Base-by-base conservation (phyloP, 192 early-diverging fungal species). In the Backusella sp. region DNA sequence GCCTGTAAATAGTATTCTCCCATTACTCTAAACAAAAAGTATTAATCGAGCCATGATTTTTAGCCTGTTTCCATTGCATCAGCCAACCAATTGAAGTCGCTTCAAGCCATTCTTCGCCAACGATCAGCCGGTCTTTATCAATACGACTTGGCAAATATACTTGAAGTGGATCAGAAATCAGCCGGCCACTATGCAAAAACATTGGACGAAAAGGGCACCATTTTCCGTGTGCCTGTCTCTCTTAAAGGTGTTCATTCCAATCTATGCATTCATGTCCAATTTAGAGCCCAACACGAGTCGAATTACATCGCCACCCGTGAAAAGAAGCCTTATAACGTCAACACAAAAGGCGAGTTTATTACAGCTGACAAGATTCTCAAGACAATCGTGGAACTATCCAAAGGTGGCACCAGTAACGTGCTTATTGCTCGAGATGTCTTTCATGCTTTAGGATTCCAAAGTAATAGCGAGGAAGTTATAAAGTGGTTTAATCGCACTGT, bases 401-500 rank as follows among this genome's bases (percentile, higher is more conserved):
- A 36, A 23, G 49, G 34, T 36, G 72, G 36, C 3, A 14, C 44
- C 19, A 66, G 68, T 39, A 36, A 78, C 39, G 30, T 67, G 2
- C 68, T 78, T 42, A 30, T 53, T 30, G 53, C 32, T 7, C 7
- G 35, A 46, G 77, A 78, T 32, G 37, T 78, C 26, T 23, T 67
- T 69, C 32, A 26, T 52, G 39, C 14, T 11, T 67, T 73, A 72
- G 77, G 72, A 17, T 78, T 78, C 34, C 42, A 78, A 56, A 34
- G 28, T 1, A 36, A 17, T 11, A 36, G 34, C 4, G 7, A 19
- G 8, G 6, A 12, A 41, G 52, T 68, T 5, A 66, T 26, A 39
- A 66, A 53, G n/a, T 78, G 77, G 77, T 78, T 78, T 34, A 56
- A 78, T 28, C 71, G 77, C 32, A 19, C 28, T 1, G 23, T 73